Percentiles rank a stretch among this genome's conserved stretches.
Conservation (phyloP, 2,329 filamentous ascomycete species). For the Huntiella bhutanensis region DNA sequence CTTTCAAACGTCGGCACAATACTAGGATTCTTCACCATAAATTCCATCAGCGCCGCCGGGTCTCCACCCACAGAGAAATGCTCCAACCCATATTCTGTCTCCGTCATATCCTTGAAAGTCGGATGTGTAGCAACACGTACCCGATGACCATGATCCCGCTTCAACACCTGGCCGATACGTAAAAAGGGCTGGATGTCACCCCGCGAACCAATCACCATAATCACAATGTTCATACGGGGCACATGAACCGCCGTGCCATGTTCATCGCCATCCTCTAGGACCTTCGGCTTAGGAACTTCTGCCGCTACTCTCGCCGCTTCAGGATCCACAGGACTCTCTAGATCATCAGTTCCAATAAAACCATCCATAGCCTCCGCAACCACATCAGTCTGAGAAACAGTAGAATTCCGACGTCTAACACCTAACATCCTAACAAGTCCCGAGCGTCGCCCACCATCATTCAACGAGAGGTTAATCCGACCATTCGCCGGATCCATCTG, state of each 20-base stretch:
- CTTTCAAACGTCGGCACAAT: conserved; percentile 57
- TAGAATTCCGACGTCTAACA: background rate
- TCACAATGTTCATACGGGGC: conserved; percentile 48
- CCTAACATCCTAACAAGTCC: conserved; percentile 35
- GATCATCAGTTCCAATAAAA: background rate
- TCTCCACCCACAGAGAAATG: conserved; percentile 69
- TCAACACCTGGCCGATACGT: conserved; percentile 52
- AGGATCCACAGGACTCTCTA: background rate
- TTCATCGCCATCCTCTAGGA: background rate
- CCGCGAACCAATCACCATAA: conserved; percentile 66
- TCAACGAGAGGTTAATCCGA: conserved; percentile 51
- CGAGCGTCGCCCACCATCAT: conserved; percentile 48
- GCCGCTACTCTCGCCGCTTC: background rate
- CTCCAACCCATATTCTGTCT: conserved; percentile 54
- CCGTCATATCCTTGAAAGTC: conserved; percentile 50
- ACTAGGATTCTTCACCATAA: conserved; percentile 73
- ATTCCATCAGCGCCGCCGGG: conserved; percentile 65
- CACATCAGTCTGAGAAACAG: background rate
- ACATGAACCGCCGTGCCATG: conserved; percentile 3
- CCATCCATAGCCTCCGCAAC: background rate
- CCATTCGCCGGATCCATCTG: conserved; percentile 46
- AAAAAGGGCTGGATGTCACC: conserved; percentile 71
- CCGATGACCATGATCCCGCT: conserved; percentile 51
- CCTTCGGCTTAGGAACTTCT: conserved; percentile 5
- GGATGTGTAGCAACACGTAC: conserved; percentile 66